A percentile compares a stretch with the other conserved stretches of the same genome.
These are phyloP conservation scores for Aspergillus baeticus DNA, from an alignment of 495 filamentous ascomycete genomes.

Conservation along the genomic window DNA sequence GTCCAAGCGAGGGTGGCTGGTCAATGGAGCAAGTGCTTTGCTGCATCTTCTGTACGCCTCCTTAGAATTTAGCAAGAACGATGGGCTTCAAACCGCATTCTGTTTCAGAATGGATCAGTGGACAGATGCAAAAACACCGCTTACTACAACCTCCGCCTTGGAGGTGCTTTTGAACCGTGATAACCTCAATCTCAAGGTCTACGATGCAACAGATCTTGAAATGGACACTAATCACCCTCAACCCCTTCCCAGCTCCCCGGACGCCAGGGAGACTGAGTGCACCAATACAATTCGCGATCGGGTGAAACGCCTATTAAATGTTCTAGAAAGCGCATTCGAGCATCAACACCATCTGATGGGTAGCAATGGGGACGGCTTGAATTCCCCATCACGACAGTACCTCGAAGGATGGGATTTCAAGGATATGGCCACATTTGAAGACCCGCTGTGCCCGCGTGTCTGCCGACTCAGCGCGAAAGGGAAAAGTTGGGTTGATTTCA, in stretches of 20 bases:
- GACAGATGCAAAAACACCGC: not conserved
- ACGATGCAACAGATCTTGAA: too few relatives aligned
- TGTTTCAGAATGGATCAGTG: slow-evolving; percentile 7
- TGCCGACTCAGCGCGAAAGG: not conserved
- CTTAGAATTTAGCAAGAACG: slow-evolving; percentile 13
- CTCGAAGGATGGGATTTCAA: not conserved
- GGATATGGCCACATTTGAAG: not conserved
- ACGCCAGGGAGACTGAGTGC: too few relatives aligned
- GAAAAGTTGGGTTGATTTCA: not conserved
- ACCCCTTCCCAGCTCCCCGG: too few relatives aligned
- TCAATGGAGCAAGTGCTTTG: slow-evolving; percentile 37
- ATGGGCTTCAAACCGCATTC: slow-evolving; percentile 14
- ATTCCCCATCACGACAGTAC: not conserved
- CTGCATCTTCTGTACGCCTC: slow-evolving; percentile 39
- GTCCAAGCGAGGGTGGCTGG: slow-evolving; percentile 36
- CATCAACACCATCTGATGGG: slow-evolving; percentile 17
- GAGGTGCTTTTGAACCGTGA: slow-evolving; percentile 16
- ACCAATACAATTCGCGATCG: slow-evolving; percentile 24
- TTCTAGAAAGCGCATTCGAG: slow-evolving; percentile 30
- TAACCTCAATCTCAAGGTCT: slow-evolving; percentile 18
- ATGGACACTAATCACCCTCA: slow-evolving; percentile 9
- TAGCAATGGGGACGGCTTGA: not conserved
- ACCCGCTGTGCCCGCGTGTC: not conserved
- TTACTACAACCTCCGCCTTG: not conserved
- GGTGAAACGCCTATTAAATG: slow-evolving; percentile 20